These are phyloP conservation scores for Agrocybe praecox DNA, from an alignment of 768 basidiomycete species.

Conservation along the genomic window DNA sequence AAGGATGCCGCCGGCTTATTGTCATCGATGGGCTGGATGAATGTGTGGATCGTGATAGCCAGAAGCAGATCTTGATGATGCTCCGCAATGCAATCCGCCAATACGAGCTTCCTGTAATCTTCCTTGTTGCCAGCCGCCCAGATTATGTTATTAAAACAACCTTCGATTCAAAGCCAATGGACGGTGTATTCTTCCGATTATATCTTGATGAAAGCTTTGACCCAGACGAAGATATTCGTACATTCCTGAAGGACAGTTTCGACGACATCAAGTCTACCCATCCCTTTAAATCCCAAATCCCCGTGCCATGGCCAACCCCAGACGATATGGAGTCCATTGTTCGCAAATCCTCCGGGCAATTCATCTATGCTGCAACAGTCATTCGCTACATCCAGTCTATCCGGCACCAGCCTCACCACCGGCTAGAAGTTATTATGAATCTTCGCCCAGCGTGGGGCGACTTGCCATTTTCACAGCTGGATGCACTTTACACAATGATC, in stretches of 20 bases:
- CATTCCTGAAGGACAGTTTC: conserved; percentile 11
- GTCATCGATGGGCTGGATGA: conserved; percentile 1
- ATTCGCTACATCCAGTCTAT: conserved; percentile 10
- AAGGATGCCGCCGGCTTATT: background rate
- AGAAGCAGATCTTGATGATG: background rate
- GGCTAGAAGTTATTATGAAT: conserved; percentile 9
- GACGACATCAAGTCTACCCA: conserved; percentile 9
- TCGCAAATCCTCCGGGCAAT: conserved; percentile 17
- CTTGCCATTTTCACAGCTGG: conserved; percentile 9
- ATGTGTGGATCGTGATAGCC: background rate
- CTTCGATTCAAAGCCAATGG: conserved; percentile 3
- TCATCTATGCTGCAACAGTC: conserved; percentile 17
- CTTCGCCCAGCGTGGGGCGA: conserved; percentile 2
- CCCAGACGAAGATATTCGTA: conserved; percentile 10
- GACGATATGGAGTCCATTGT: conserved; percentile 1
- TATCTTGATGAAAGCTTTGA: conserved; percentile 7
- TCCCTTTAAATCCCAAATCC: background rate
- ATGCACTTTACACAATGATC: conserved; percentile 10
- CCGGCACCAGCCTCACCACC: conserved; percentile 5
- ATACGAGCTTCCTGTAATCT: background rate
- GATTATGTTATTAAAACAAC: conserved; percentile 7
- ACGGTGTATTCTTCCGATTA: background rate
- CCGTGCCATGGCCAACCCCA: conserved; percentile 2
- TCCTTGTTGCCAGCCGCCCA: conserved; percentile 4
- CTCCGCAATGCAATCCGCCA: background rate